These are phyloP conservation scores for Alternaria incomplexa DNA, from an alignment of 2,329 filamentous ascomycete genomes.

Conservation along the genomic window DNA sequence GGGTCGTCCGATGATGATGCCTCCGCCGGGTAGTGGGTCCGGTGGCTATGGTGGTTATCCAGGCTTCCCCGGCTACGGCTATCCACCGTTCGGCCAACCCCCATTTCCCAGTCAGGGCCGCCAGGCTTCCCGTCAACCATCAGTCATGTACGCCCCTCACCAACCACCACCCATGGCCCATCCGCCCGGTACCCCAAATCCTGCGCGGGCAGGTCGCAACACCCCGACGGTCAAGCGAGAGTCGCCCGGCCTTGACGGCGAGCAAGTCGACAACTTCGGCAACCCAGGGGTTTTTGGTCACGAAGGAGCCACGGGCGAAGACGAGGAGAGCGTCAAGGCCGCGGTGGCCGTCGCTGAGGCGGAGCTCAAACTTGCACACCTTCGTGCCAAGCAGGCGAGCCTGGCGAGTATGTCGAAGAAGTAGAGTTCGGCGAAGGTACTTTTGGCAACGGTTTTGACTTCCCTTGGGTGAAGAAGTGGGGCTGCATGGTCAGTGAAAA, in stretches of 20 bases:
- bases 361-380: constrained; percentile 20
- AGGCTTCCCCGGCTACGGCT: constrained; percentile 8
- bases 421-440: neutral
- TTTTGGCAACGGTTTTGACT: neutral
- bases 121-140: neutral
- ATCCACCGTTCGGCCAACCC: neutral
- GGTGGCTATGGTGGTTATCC: constrained; percentile 6
- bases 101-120: neutral
- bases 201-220: neutral
- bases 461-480: neutral
- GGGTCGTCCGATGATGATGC: constrained; percentile 2
- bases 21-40: neutral
- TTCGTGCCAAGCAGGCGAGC: constrained; percentile 10
- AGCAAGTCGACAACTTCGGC: constrained; percentile 4
- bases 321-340: constrained; percentile 5
- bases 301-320: neutral
- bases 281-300: neutral
- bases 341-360: constrained; percentile 19
- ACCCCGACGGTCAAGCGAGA: constrained; percentile 25
- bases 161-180: neutral
- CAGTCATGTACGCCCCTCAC: neutral
- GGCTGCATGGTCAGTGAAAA: neutral
- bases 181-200: neutral
- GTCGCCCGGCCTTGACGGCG: constrained; percentile 9
- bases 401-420: neutral